Evolutionary conservation across 371 early-diverging fungal genomes (phyloP), one percentile per base, ranked within the genome.

Genomic region (Apophysomyces trapeziformis): DNA sequence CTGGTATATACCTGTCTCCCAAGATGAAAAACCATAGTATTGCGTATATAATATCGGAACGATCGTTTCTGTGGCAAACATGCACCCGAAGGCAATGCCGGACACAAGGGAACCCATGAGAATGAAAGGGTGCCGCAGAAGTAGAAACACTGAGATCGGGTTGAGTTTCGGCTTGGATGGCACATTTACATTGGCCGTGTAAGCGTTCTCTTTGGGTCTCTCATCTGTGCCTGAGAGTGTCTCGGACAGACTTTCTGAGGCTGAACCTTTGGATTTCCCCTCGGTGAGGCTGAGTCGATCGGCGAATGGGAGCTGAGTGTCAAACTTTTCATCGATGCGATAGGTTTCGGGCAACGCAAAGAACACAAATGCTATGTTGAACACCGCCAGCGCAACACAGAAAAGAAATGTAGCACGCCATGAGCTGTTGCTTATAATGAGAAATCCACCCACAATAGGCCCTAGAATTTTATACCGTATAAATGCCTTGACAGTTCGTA

Each of bases 381-480:
- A 36, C 12, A 76, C 75, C 32, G 85, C 82, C 65, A 85, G 74
- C 13, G 81, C 83, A 12, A 87, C 73, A 70, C 86, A 80, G 67
- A 87, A 77, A 77, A 85, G 88, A 64, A 89, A 89, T 37, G 85
- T 85, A 37, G 84, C 80, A n/a, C 86, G 69, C 91, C 91, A 90
- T 5, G 84, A 58, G n/a, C 57, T 37, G 5, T 58, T 44, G 38
- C 75, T 75, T 63, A 69, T 63, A 21, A 71, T 69, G 26, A 90
- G 72, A 18, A 68, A 66, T n/a, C 75, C 75, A 61, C 75, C 75
- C 26, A 75, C n/a, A 44, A 75, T 65, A 14, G 71, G 71, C 35
- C 71, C 87, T 32, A 76, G 71, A 26, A 13, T 84, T 85, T 4
- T 83, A 74, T 11, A 79, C 74, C 5, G 85, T 84, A 9, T 78